Conservation (phyloP, 148 eudicot genomes). For the Bassia scoparia region DNA sequence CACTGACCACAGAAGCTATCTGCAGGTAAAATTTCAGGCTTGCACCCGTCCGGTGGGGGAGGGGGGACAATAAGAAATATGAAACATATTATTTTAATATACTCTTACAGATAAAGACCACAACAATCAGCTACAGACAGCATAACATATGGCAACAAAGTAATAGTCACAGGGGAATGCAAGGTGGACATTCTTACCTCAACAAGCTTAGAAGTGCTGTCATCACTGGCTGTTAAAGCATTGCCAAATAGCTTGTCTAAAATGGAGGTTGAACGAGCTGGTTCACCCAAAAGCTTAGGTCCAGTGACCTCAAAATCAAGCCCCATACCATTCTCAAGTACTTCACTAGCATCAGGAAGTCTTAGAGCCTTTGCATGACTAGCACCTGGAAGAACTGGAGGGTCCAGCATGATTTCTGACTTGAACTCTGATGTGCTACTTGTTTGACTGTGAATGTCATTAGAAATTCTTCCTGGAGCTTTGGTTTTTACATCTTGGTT, state of each 20-base stretch:
- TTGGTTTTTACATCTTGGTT: conserved; percentile 33
- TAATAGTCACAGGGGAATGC: conserved; percentile 3
- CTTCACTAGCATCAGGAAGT: conserved; percentile 38
- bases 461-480: conserved; percentile 26
- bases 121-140: not conserved
- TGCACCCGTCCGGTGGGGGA: no score
- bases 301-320: conserved; percentile 36
- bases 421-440: conserved; percentile 24
- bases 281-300: conserved; percentile 35
- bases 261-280: conserved; percentile 51
- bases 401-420: conserved; percentile 26
- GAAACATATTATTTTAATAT: no score
- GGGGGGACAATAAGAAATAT: no score
- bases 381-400: conserved; percentile 29
- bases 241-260: conserved; percentile 75
- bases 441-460: conserved; percentile 30
- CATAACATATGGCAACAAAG: not conserved
- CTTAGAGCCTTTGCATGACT: conserved; percentile 27
- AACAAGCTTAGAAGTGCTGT: conserved; percentile 26
- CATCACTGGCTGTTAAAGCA: conserved; percentile 33
- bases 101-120: not conserved
- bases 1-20: no score
- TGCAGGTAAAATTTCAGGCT: no score
- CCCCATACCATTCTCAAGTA: conserved; percentile 37
- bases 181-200: conserved; percentile 46